phyloP scores from a whole-genome alignment of 495 filamentous ascomycete genomes.

The Letharia lupina region DNA sequence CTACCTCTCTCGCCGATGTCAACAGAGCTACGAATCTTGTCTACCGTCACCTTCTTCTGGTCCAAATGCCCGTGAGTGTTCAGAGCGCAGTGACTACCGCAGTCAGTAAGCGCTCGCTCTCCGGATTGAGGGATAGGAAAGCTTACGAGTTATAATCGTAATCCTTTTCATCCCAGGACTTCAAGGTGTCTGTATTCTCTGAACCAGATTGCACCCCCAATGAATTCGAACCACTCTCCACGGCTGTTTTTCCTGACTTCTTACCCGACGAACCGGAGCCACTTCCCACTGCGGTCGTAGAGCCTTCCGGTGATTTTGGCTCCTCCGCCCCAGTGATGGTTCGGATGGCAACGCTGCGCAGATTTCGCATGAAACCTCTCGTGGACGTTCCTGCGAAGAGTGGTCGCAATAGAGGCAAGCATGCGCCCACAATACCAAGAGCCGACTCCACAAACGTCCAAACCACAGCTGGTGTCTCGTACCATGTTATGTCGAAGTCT shows the following conservation, averaged over 20 bases:
- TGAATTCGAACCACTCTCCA: background rate
- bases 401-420: slow-evolving; percentile 32
- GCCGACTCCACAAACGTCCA: slow-evolving; percentile 39
- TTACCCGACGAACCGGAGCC: slow-evolving; percentile 1
- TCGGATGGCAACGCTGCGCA: slow-evolving; percentile 5
- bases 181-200: slow-evolving; percentile 3
- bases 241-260: background rate
- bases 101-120: background rate
- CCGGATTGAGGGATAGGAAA: background rate
- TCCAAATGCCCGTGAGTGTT: slow-evolving; percentile 2
- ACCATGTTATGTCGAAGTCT: slow-evolving; percentile 9
- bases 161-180: slow-evolving; percentile 5
- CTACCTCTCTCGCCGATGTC: background rate
- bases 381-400: background rate
- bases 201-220: background rate
- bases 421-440: slow-evolving; percentile 39
- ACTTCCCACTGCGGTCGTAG: slow-evolving; percentile 1
- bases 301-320: background rate
- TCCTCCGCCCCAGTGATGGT: slow-evolving; percentile 1
- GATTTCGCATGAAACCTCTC: background rate
- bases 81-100: background rate
- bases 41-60: background rate
- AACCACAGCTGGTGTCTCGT: slow-evolving; percentile 16
- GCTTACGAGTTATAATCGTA: slow-evolving; percentile 1
- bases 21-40: background rate